Evolutionary conservation across 352 stramenopile species (phyloP), one percentile per base, ranked within the genome.

Genomic region (Globisporangium radiosum): DNA sequence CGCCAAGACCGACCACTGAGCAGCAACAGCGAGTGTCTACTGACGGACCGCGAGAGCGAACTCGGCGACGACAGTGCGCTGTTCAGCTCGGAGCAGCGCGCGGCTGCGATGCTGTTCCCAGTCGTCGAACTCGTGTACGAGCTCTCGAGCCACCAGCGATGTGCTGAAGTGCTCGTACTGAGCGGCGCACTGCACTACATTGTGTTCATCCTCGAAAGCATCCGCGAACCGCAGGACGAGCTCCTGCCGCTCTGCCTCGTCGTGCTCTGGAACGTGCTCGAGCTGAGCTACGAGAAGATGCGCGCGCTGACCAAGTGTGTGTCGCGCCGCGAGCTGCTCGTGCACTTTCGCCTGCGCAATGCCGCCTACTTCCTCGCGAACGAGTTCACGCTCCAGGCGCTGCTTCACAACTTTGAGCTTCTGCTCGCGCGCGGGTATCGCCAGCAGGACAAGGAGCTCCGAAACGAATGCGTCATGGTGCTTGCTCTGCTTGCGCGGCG

Each of bases 381-480:
- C 45, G 71, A 78, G 50, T 80, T 87, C 47, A 77, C 77, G 1
- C 71, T 90, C 43, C 64, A 83, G 40, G 64, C 78, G 8, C 66
- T 93, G 19, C 69, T 89, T 13, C 76, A 85, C 47, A 66, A 74
- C 1, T 52, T 91, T 19, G 76, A 87, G 57, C 54, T 86, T 25
- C 62, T 91, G 37, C 66, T 93, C 1, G 57, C 70, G 7, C 66
- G 73, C 5, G 81, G 83, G 1, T 87, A 85, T 57, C 79, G 83
- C 7, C 68, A 78, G 54, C 81, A 93, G 61, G 81, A 91, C 64
- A 91, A 91, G 65, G 81, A 88, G 55, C 70, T 88, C 54, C 77
- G 83, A 39, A 93, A 93, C 59, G 81, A 85, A 50, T 88, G 73
- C 14, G 48, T 93, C 33, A 85, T 91, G 67, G 71, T 93, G 13